A percentile compares a stretch with the other conserved stretches of the same genome.
phyloP scores from a whole-genome alignment of 768 basidiomycete species.

The Auricularia auricula-judae region DNA sequence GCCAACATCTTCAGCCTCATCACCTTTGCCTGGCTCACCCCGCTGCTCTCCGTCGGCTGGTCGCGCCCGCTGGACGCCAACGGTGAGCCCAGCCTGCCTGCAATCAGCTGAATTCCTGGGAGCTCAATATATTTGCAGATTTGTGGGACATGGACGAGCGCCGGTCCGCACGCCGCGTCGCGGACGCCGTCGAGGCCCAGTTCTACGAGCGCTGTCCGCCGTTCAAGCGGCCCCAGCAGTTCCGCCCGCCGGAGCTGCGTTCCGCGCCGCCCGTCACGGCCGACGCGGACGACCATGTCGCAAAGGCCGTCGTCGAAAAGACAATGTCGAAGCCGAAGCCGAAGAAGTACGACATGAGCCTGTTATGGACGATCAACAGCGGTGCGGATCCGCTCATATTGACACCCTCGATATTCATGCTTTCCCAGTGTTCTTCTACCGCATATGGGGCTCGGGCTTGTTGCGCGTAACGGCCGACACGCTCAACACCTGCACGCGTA shows the following conservation, averaged over 20 bases:
- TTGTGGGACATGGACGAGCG: slow-evolving; percentile 38
- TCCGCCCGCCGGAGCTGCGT: not conserved
- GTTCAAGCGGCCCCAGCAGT: slow-evolving; percentile 28
- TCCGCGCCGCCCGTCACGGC: not conserved
- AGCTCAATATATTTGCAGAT: slow-evolving; percentile 22
- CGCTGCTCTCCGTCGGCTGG: slow-evolving; percentile 47
- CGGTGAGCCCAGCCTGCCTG: slow-evolving; percentile 21
- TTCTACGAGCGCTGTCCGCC: slow-evolving; percentile 43
- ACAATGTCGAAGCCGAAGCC: not conserved
- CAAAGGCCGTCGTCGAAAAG: not conserved
- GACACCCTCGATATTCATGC: not conserved
- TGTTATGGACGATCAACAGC: not conserved
- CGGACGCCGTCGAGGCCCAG: slow-evolving; percentile 31
- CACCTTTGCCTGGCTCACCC: slow-evolving; percentile 32
- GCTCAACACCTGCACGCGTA: not conserved
- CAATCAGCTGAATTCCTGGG: too few relatives aligned
- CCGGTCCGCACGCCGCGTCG: slow-evolving; percentile 27
- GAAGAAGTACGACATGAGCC: not conserved
- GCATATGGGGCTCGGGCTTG: not conserved
- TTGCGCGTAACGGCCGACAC: not conserved
- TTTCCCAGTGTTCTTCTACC: not conserved
- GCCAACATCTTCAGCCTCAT: slow-evolving; percentile 16
- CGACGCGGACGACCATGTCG: not conserved
- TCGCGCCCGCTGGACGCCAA: slow-evolving; percentile 46
- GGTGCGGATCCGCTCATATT: not conserved